Conservation (phyloP, 1,284 basidiomycete species). For the Apiotrichum laibachii region DNA sequence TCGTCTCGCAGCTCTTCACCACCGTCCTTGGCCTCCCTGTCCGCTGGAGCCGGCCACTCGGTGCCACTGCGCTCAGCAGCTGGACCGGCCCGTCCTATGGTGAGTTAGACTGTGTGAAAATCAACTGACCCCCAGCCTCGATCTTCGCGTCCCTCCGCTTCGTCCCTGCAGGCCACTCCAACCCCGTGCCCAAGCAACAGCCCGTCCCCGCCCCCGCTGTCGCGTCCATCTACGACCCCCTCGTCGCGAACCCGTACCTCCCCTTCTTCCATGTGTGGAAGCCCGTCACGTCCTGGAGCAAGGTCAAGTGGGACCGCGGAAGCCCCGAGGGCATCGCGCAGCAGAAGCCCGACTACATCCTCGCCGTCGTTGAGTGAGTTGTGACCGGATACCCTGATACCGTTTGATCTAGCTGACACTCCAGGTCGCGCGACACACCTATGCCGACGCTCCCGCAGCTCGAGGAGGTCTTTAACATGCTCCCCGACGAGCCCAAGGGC, state of each 20-base stretch:
- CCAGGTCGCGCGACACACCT: constrained; percentile 42
- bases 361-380: constrained; percentile 79
- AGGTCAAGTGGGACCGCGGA: constrained; percentile 48
- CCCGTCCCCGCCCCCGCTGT: constrained; percentile 14
- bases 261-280: constrained; percentile 93
- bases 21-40: constrained; percentile 15
- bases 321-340: constrained; percentile 52
- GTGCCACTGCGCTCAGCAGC: not conserved
- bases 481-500: constrained; percentile 40
- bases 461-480: constrained; percentile 36
- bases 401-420: not conserved
- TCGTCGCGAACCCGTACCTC: constrained; percentile 63
- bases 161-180: constrained; percentile 63
- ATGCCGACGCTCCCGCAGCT: constrained; percentile 45
- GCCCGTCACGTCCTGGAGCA: constrained; percentile 68
- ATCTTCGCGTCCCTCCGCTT: constrained; percentile 73
- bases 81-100: constrained; percentile 31
- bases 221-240: constrained; percentile 24
- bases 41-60: not conserved
- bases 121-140: constrained; percentile 54
- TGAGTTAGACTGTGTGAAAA: constrained; percentile 12
- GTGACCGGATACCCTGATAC: too few species aligned
- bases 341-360: constrained; percentile 78
- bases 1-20: constrained; percentile 1
- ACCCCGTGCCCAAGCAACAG: constrained; percentile 42